Base-by-base conservation (phyloP, 73 alveolate species). In the Paramecium bursaria region DNA sequence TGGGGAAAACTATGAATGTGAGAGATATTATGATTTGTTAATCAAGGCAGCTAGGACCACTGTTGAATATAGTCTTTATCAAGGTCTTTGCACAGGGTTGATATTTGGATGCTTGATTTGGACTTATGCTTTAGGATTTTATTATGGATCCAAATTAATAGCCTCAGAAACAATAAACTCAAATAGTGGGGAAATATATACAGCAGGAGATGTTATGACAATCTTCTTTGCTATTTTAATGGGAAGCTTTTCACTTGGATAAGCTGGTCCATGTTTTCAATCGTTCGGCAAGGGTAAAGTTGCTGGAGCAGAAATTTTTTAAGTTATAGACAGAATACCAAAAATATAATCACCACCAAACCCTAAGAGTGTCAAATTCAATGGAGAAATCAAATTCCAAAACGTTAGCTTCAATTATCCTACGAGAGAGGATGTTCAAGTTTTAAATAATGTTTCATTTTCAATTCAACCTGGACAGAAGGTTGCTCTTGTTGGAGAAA, bases 401-500 rank as follows among this genome's bases (percentile, higher is more conserved):
- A 73, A 90, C 17, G 95, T 90, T 0, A 73, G 61, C n/a, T 92
- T 92, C 88, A 73, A 26, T 54, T 92, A 92, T 73, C 94, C 94
- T 30, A 74, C 90, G 9, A 87, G 94, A 85, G 86, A 90, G 17
- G 94, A 92, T 14, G 27, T 50, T 17, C 90, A 85, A 26, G 75
- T 90, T 33, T 85, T 90, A 30, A 80, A 87, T n/a, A 51, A 76
- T 15, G 53, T 88, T 48, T 21, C 87, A 11, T 67, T 85, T 25
- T 33, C 15, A 17, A 67, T 92, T 22, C 90, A 88, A 19, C 80
- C 86, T 10, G 95, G 95, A 6, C 85, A 92, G 76, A 90, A 88
- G 30, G 91, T 93, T 2, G 97, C 97, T n/a, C 46, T 92, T 1
- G 97, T 92, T 49, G 97, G 97, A n/a, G 92, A 92, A 17, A 57